A percentile compares a stretch with the other conserved stretches of the same genome.
These are phyloP conservation scores for Metarhizium rileyi DNA, from an alignment of 2,329 filamentous ascomycete genomes.

Conservation along the genomic window DNA sequence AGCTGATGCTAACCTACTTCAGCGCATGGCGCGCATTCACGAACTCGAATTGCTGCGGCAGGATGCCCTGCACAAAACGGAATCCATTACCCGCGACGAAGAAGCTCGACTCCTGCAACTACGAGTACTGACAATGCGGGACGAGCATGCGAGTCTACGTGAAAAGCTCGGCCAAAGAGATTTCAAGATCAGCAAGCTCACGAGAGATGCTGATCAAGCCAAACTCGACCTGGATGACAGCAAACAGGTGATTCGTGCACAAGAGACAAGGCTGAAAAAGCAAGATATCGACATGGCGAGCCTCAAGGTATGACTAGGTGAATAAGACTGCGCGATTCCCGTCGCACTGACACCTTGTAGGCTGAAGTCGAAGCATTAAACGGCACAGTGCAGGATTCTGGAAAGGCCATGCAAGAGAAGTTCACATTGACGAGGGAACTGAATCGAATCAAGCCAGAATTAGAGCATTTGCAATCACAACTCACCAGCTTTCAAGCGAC, in stretches of 20 bases:
- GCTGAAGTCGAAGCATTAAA: slow-evolving; percentile 63
- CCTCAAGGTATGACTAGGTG: slow-evolving; percentile 31
- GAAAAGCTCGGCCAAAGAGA: slow-evolving; percentile 52
- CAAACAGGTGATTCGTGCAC: slow-evolving; percentile 31
- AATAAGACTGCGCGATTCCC: not conserved
- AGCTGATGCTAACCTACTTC: slow-evolving; percentile 9
- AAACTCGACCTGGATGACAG: slow-evolving; percentile 32
- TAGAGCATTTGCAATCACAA: slow-evolving; percentile 47
- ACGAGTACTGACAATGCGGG: slow-evolving; percentile 59
- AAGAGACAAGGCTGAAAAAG: slow-evolving; percentile 38
- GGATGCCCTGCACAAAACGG: slow-evolving; percentile 51
- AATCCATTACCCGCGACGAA: slow-evolving; percentile 66
- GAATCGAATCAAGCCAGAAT: slow-evolving; percentile 41
- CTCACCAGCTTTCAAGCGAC: slow-evolving; percentile 53
- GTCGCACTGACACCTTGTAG: slow-evolving; percentile 29
- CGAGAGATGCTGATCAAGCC: slow-evolving; percentile 29
- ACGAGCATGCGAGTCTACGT: slow-evolving; percentile 62
- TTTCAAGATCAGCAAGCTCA: slow-evolving; percentile 43
- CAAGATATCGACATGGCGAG: slow-evolving; percentile 38
- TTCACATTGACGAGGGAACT: slow-evolving; percentile 42
- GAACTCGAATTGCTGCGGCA: slow-evolving; percentile 63
- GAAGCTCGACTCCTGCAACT: slow-evolving; percentile 60
- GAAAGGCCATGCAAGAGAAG: slow-evolving; percentile 55
- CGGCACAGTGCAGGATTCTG: slow-evolving; percentile 56
- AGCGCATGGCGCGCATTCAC: slow-evolving; percentile 39